A percentile compares a stretch with the other conserved stretches of the same genome.
These are phyloP conservation scores for Tetrapyrgos nigripes DNA, from an alignment of 1,284 basidiomycete species.

Conservation along the genomic window DNA sequence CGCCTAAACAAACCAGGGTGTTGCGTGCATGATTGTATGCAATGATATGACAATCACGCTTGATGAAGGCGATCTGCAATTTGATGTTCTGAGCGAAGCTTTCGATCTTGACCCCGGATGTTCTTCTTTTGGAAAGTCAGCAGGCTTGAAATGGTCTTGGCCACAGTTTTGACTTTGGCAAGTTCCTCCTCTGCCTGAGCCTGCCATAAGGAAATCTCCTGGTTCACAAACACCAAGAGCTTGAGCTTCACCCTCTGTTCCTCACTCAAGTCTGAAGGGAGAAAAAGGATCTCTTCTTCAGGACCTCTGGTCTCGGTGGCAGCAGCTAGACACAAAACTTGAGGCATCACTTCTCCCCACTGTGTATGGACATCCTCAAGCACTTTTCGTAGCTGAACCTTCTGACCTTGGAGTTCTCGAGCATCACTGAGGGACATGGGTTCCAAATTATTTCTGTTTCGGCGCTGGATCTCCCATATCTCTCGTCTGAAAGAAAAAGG, in stretches of 20 bases:
- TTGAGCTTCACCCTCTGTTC: neutral
- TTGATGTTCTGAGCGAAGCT: neutral
- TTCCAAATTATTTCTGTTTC: neutral
- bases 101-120: neutral
- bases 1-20: neutral
- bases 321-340: neutral
- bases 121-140: neutral
- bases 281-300: neutral
- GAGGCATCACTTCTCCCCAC: neutral
- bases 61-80: neutral
- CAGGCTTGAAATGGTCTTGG: neutral
- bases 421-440: neutral
- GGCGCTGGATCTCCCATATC: neutral
- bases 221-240: neutral
- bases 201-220: neutral
- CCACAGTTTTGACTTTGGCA: neutral
- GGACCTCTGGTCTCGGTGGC: neutral
- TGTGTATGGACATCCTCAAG: neutral
- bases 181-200: neutral
- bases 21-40: neutral
- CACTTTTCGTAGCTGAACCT: neutral
- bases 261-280: slow-evolving; percentile 1
- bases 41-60: neutral
- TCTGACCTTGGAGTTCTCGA: neutral
- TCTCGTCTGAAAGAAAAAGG: neutral